phyloP scores from a whole-genome alignment of 2,329 filamentous ascomycete genomes.

The Zasmidium angulare region DNA sequence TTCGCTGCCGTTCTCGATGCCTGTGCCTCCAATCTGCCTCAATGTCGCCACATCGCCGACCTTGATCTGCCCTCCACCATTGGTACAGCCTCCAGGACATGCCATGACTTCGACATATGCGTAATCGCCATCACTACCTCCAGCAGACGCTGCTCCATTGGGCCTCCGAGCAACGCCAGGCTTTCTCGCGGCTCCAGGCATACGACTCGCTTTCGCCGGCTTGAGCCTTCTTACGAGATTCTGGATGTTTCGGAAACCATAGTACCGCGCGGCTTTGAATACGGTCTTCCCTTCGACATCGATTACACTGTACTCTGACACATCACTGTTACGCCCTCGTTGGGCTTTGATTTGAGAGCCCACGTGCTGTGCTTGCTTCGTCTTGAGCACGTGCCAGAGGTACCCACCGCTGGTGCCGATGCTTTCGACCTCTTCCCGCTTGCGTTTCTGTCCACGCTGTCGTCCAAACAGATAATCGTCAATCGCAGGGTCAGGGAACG shows the following conservation, averaged over 20 bases:
- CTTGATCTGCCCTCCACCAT: constrained; percentile 94
- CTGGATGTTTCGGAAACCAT: constrained; percentile 97
- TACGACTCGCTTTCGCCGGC: constrained; percentile 72
- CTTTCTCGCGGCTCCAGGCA: constrained; percentile 71
- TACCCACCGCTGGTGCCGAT: constrained; percentile 87
- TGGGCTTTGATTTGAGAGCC: constrained; percentile 69
- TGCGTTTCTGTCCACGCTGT: constrained; percentile 45
- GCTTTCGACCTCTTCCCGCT: constrained; percentile 39
- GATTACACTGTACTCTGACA: constrained; percentile 76
- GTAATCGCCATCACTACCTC: constrained; percentile 59
- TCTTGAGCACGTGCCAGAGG: constrained; percentile 77
- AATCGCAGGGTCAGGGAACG: constrained; percentile 73
- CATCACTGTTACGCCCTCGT: constrained; percentile 84
- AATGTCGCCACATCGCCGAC: constrained; percentile 68
- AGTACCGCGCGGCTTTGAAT: constrained; percentile 84
- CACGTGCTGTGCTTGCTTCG: constrained; percentile 68
- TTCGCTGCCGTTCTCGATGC: constrained; percentile 36
- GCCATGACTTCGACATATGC: constrained; percentile 99
- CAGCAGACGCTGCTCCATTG: constrained; percentile 35
- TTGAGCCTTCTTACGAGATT: constrained; percentile 93
- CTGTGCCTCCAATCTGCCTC: constrained; percentile 34
- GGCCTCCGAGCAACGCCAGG: constrained; percentile 44
- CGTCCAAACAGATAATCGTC: constrained; percentile 72
- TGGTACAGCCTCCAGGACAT: constrained; percentile 97
- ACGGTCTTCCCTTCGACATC: constrained; percentile 50